Evolutionary conservation across 345 rosid genomes (phyloP).

Genomic region (Eucalyptus curtisii): DNA sequence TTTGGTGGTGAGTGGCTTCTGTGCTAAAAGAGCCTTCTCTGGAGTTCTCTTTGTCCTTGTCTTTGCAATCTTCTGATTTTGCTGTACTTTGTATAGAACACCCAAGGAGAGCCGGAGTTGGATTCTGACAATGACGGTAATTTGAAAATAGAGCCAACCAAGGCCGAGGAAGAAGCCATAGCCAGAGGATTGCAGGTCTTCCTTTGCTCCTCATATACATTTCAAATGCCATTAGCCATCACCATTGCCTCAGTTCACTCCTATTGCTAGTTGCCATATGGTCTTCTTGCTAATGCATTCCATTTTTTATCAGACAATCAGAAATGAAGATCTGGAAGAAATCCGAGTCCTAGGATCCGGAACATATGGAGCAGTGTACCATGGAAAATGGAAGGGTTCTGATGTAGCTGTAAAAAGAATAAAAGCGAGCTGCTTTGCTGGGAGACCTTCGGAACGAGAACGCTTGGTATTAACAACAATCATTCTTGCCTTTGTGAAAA

Average conservation of each 20-base stretch:
- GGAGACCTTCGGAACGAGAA: conserved; percentile 94
- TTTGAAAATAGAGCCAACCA: conserved; percentile 79
- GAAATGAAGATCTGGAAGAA: conserved; percentile 92
- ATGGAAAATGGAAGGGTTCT: conserved; percentile 99
- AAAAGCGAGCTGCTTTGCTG: conserved; percentile 99
- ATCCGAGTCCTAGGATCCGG: conserved; percentile 87
- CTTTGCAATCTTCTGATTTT: conserved; percentile 7
- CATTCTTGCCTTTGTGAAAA: neutral
- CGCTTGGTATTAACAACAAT: conserved; percentile 7
- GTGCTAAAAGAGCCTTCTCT: neutral
- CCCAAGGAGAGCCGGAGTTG: conserved; percentile 49
- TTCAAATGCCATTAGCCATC: neutral
- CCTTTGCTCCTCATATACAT: neutral
- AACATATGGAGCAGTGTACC: conserved; percentile 94
- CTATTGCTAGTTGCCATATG: neutral
- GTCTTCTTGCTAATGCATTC: neutral
- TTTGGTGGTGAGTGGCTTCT: conserved; percentile 39
- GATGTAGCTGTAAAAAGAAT: conserved; percentile 98
- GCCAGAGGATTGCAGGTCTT: conserved; percentile 87
- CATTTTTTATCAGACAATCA: conserved; percentile 49
- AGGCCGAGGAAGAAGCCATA: conserved; percentile 92
- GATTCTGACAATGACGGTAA: conserved; percentile 48
- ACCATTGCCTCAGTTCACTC: neutral
- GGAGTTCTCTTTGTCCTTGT: neutral
- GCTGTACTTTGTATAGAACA: conserved; percentile 34